These are phyloP conservation scores for Penicillium hordei DNA, from an alignment of 2,329 filamentous ascomycete species.

Conservation along the genomic window DNA sequence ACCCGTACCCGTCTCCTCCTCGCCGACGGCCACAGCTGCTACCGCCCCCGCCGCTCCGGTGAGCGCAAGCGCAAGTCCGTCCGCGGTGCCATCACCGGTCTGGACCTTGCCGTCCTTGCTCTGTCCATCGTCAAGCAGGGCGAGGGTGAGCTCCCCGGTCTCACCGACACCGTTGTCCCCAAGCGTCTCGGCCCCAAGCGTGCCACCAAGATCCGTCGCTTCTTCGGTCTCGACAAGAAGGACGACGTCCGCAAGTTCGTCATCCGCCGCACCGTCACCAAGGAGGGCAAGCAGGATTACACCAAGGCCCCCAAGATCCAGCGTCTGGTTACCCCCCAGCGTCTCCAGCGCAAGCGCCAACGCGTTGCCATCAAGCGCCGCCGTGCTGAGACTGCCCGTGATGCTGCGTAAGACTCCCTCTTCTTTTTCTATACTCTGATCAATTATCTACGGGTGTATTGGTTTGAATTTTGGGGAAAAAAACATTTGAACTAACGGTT, in stretches of 20 bases:
- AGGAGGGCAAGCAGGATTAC: slow-evolving; percentile 96
- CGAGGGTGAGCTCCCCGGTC: slow-evolving; percentile 86
- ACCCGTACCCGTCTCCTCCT: slow-evolving; percentile 98
- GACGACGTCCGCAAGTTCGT: slow-evolving; percentile 99
- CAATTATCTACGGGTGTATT: background rate
- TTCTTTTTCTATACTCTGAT: background rate
- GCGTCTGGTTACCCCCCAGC: slow-evolving; percentile 98
- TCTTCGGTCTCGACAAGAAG: slow-evolving; percentile 99
- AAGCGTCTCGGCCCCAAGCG: slow-evolving; percentile 99
- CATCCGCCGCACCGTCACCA: slow-evolving; percentile 96
- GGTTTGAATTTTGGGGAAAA: slow-evolving; percentile 29
- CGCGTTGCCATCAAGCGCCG: slow-evolving; percentile 97
- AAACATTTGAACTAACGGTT: slow-evolving; percentile 24
- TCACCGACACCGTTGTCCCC: slow-evolving; percentile 97
- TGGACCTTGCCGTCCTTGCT: slow-evolving; percentile 92
- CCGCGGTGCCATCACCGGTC: slow-evolving; percentile 93
- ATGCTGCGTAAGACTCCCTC: slow-evolving; percentile 83
- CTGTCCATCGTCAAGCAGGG: slow-evolving; percentile 98
- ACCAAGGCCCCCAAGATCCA: slow-evolving; percentile 99
- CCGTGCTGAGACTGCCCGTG: slow-evolving; percentile 94
- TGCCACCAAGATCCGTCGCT: slow-evolving; percentile 98
- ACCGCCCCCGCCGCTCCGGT: slow-evolving; percentile 94
- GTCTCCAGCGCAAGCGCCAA: slow-evolving; percentile 99
- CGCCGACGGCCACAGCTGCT: slow-evolving; percentile 94
- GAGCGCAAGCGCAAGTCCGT: slow-evolving; percentile 99